Evolutionary conservation across 2,329 filamentous ascomycete genomes (phyloP).

Genomic region (Trichoderma sp.): DNA sequence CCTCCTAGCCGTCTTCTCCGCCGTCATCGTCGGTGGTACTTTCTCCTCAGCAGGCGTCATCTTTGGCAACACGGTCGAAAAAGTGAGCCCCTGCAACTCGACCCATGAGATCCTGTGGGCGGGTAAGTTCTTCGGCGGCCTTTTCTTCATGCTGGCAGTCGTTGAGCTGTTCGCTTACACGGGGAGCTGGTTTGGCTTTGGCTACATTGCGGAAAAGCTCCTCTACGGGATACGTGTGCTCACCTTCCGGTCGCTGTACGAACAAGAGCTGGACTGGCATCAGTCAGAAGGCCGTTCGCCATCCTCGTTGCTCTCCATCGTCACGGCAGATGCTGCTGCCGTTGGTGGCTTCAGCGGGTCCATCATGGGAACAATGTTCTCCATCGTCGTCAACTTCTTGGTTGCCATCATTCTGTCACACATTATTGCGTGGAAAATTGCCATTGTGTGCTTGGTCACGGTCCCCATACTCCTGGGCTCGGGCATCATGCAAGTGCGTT

Average conservation of each 20-base stretch:
- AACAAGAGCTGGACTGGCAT: conserved; percentile 69
- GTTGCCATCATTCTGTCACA: conserved; percentile 66
- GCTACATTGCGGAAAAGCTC: conserved; percentile 56
- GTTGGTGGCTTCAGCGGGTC: conserved; percentile 67
- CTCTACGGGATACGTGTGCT: conserved; percentile 61
- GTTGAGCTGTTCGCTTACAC: conserved; percentile 52
- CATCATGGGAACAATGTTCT: conserved; percentile 66
- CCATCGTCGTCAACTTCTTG: conserved; percentile 65
- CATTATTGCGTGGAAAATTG: conserved; percentile 73
- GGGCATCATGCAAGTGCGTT: conserved; percentile 65
- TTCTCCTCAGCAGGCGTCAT: conserved; percentile 54
- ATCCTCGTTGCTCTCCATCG: conserved; percentile 59
- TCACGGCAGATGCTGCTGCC: conserved; percentile 66
- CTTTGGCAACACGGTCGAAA: conserved; percentile 41
- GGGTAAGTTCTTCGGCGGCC: conserved; percentile 50
- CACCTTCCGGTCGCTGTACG: conserved; percentile 61
- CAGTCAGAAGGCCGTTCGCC: conserved; percentile 62
- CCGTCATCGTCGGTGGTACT: conserved; percentile 53
- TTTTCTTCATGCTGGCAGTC: conserved; percentile 54
- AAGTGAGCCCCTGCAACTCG: conserved; percentile 46
- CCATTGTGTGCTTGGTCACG: conserved; percentile 65
- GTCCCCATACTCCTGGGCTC: conserved; percentile 67
- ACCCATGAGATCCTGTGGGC: conserved; percentile 36
- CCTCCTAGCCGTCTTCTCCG: conserved; percentile 40
- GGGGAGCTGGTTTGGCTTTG: conserved; percentile 51